Evolutionary conservation across 1,139 yeast genomes (phyloP), one percentile per base, ranked within the genome.

Genomic region (Suhomyces kunorum): DNA sequence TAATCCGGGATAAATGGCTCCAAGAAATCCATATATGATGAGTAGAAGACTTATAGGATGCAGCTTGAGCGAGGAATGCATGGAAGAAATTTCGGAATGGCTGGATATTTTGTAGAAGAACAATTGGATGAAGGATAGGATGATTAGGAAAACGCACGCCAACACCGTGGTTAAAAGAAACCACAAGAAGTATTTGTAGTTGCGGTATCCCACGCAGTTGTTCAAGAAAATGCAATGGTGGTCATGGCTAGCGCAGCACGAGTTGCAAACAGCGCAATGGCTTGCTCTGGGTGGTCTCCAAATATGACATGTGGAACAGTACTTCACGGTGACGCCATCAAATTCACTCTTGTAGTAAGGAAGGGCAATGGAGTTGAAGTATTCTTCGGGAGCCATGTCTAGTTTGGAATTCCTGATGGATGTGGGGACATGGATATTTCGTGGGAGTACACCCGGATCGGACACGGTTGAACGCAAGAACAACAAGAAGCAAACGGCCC

Each of bases 361-460:
- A 14, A 86, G 58, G 3, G 76, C 61, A 1, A 83, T 71, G 22
- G 70, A 62, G 53, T 74, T 79, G 53, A 72, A 74, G 57, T 86
- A 86, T 51, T 85, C 94, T 5, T 68, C 71, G 0, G 95, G 95
- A 3, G 77, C 43, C 9, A 13, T 57, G 40, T 56, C 58, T 32
- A 51, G 50, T 25, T 63, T 63, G 34, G 34, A 16, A 6, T 40
- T 39, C 17, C 12, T 22, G 5, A 28, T 34, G 11, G 42, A 41
- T 5, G 14, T 29, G 0, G 83, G 76, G 1, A 81, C 34, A 50
- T 87, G 94, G 5, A 83, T 58, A 54, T 84, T 83, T 43, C 81
- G 65, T 0, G 95, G 90, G n/a, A 84, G 55, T 1, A 73, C 63
- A 1, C 95, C 95, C 0, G 95, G 87, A 52, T 87, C 95, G 8